Conservation (phyloP, 2,329 filamentous ascomycete genomes). For the Aschersonia sp. region DNA sequence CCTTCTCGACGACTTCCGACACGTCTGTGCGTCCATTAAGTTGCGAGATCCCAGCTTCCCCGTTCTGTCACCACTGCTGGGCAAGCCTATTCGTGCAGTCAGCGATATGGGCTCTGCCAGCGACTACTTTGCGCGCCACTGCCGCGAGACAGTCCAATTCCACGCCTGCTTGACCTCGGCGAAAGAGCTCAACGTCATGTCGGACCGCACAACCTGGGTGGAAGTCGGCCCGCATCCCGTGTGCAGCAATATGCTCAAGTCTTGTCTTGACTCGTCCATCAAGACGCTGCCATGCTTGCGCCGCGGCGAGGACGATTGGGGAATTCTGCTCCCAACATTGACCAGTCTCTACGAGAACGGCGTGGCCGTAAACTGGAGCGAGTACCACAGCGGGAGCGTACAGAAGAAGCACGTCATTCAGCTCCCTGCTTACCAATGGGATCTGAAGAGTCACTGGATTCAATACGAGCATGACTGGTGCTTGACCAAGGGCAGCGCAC, state of each 20-base stretch:
- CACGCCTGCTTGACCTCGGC: constrained; percentile 36
- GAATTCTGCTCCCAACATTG: constrained; percentile 17
- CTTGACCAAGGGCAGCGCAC: constrained; percentile 39
- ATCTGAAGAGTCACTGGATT: constrained; percentile 56
- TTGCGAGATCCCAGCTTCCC: constrained; percentile 4
- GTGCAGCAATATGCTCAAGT: constrained; percentile 46
- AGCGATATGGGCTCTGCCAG: constrained; percentile 31
- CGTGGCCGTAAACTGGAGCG: not conserved
- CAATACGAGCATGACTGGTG: constrained; percentile 39
- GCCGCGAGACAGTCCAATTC: constrained; percentile 52
- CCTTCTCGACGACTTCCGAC: constrained; percentile 27
- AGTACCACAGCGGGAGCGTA: constrained; percentile 36
- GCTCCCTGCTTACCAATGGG: constrained; percentile 54
- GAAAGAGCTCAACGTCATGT: constrained; percentile 29
- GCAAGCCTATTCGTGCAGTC: constrained; percentile 28
- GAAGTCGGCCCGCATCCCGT: constrained; percentile 55
- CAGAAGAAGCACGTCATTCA: constrained; percentile 31
- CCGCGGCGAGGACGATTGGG: constrained; percentile 46
- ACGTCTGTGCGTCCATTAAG: not conserved
- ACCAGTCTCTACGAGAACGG: not conserved
- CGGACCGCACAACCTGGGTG: constrained; percentile 45
- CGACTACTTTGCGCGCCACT: constrained; percentile 40
- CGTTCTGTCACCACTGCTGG: constrained; percentile 28
- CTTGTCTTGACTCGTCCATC: constrained; percentile 33
- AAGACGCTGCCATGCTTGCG: constrained; percentile 41